Evolutionary conservation across 2,329 filamentous ascomycete species (phyloP), one percentile per base, ranked within the genome.

Genomic region (Arachnomyces sp.): DNA sequence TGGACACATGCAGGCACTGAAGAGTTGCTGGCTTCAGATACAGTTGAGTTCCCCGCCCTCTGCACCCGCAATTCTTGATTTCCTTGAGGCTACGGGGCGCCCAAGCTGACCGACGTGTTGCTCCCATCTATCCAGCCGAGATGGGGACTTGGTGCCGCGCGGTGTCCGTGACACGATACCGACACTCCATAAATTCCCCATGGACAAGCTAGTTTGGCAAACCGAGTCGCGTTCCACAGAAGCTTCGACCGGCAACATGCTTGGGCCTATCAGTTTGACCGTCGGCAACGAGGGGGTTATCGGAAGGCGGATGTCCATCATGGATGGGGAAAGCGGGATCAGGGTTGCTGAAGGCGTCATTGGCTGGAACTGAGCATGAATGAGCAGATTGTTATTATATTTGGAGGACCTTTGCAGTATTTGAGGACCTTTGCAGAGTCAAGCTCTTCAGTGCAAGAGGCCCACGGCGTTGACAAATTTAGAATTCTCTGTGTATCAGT

Each of bases 311-410:
- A 40, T 43, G 32, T 43, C 38, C 7, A 36, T 43, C 16, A 38
- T 43, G 11, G 38, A 40, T 36, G 32, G 17, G 28, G n/a, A n/a
- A n/a, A 40, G 14, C 9, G 42, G 42, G 16, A 28, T 31, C 30
- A 35, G 31, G 31, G 20, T 43, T 12, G 42, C 42, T 2, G 42
- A 43, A 28, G 42, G 42, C 4, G 29, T 43, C 11, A 40, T 43
- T 18, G 42, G 42, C 16, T 43, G 39, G 31, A 36, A n/a, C 13
- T 29, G n/a, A n/a, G n/a, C n/a, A n/a, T n/a, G n/a, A n/a, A n/a
- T n/a, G n/a, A n/a, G n/a, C n/a, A n/a, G n/a, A n/a, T n/a, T n/a
- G n/a, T n/a, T n/a, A n/a, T n/a, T n/a, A n/a, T n/a, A n/a, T n/a
- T n/a, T n/a, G n/a, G n/a, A n/a, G n/a, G n/a, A n/a, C n/a, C n/a